Base-by-base conservation (phyloP, 2,329 filamentous ascomycete genomes). In the Fusarium piperis region DNA sequence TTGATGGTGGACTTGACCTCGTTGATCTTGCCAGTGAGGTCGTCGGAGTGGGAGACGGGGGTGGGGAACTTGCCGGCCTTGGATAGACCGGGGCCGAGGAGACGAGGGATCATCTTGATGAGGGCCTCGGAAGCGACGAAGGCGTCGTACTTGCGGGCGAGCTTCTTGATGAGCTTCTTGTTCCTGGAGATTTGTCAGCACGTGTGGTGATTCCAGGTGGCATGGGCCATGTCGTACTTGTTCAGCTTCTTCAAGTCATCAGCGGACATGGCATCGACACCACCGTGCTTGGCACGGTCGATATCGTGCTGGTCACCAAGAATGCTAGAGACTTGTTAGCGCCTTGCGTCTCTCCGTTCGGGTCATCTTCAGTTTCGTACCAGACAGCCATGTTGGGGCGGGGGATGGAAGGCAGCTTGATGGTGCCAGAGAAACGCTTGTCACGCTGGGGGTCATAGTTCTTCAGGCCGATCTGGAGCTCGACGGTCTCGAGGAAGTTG, bases 161-260 rank as follows among this genome's bases (percentile, higher is more conserved):
- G 93, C 93, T 99, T 99, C 94, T 99, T 99, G 92, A 99, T 98
- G 82, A 98, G 92, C 93, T 99, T 99, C 94, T 99, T 98, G 94
- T 99, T 99, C 94, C 60, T 62, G 23, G n/a, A 11, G 26, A 30
- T 28, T 10, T 15, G 60, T 62, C 32, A 62, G 44, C 33, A 48
- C 20, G 5, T 18, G n/a, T 20, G 18, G 16, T 20, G 26, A 33
- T 15, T 13, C 3, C 2, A 8, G 12, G 16, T 30, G 11, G 18
- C 8, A 2, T 20, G 15, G 20, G 5, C 5, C 3, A 35, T 12
- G 20, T 48, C 60, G 12, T 62, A 62, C 60, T 99, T 99, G 93
- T 99, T 99, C 79, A 99, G 94, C 93, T 99, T 99, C 94, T 99
- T 99, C 88, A 99, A 88, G 87, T 99, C 96, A 82, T 99, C 96